These are phyloP conservation scores for Dendryphion nanum DNA, from an alignment of 2,329 filamentous ascomycete species.

Conservation along the genomic window DNA sequence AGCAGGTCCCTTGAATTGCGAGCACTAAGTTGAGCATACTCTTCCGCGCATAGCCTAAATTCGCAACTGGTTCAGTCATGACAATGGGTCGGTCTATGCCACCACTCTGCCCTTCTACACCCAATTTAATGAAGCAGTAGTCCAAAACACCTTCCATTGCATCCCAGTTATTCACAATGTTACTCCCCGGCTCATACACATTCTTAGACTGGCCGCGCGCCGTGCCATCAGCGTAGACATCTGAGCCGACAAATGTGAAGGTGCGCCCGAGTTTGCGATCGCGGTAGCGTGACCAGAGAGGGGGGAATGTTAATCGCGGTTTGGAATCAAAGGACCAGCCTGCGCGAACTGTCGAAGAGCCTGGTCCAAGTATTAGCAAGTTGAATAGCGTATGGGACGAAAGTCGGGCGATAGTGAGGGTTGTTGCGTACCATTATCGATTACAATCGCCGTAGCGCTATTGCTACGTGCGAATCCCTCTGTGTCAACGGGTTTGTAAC, in stretches of 20 bases:
- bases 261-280: constrained; percentile 91
- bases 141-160: constrained; percentile 93
- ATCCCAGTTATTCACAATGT: constrained; percentile 96
- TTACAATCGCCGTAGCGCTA: constrained; percentile 75
- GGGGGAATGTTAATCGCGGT: constrained; percentile 79
- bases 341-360: constrained; percentile 83
- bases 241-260: constrained; percentile 86
- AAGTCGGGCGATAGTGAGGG: background rate
- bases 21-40: constrained; percentile 51
- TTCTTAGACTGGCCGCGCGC: constrained; percentile 86
- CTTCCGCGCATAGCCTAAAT: constrained; percentile 82
- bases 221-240: constrained; percentile 93
- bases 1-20: constrained; percentile 9
- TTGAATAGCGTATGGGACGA: background rate
- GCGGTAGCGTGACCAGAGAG: constrained; percentile 91
- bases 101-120: constrained; percentile 73
- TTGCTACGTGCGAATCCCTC: constrained; percentile 71
- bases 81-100: constrained; percentile 82
- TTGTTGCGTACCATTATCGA: constrained; percentile 78
- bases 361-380: constrained; percentile 46
- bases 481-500: constrained; percentile 56
- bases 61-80: constrained; percentile 94
- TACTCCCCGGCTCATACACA: constrained; percentile 86
- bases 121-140: constrained; percentile 91
- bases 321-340: constrained; percentile 90